Percentiles rank a stretch among this genome's conserved stretches.
phyloP scores from a whole-genome alignment of 2,329 filamentous ascomycete species.

The Colletotrichum truncatum region DNA sequence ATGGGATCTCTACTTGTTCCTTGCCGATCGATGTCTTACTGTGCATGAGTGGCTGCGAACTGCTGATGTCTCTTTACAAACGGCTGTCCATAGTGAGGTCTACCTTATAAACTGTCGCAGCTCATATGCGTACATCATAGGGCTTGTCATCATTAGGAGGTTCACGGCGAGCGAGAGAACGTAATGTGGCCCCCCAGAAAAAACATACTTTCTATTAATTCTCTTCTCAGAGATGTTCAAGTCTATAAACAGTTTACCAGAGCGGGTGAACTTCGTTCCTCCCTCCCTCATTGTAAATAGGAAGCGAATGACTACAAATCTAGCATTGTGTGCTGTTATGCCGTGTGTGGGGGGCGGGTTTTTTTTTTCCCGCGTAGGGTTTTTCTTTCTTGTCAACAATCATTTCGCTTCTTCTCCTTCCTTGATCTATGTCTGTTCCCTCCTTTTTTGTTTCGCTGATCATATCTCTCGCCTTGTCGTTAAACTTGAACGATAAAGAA shows the following conservation, averaged over 20 bases:
- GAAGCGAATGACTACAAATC: constrained; percentile 9
- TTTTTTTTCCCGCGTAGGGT: not conserved
- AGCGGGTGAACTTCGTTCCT: not conserved
- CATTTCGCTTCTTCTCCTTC: not conserved
- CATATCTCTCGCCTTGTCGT: not conserved
- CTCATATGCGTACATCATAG: no score
- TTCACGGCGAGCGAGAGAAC: no score
- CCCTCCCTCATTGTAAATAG: not conserved
- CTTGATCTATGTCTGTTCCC: not conserved
- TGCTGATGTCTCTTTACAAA: no score
- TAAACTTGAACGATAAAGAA: not conserved
- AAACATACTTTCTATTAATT: not conserved
- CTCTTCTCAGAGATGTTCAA: not conserved
- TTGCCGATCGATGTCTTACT: no score
- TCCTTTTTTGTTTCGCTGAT: not conserved
- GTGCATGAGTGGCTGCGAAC: no score
- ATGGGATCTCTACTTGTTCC: no score
- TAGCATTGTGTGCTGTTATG: not conserved
- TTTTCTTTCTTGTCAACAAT: not conserved
- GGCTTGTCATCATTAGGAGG: no score
- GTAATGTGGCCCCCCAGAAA: not conserved
- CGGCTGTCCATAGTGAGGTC: no score
- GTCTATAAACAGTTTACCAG: not conserved
- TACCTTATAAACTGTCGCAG: no score
- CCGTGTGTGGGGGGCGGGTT: constrained; percentile 2